phyloP scores from a whole-genome alignment of 169 alveolate species.

The Eimeria tenella region DNA sequence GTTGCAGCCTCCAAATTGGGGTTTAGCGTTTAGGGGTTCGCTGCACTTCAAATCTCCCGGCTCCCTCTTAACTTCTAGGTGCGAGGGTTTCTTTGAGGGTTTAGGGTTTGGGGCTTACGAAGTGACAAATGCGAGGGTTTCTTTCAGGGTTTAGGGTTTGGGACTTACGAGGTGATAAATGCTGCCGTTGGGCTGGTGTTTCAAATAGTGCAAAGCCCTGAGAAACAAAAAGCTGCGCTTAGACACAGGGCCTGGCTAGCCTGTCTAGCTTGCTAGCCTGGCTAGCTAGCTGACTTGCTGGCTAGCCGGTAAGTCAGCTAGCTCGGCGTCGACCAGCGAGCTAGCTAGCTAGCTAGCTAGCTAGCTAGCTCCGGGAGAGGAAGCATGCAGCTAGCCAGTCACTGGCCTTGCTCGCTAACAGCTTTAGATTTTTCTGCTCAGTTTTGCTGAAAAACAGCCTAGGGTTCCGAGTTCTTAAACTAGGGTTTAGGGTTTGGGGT shows the following conservation, averaged over 20 bases:
- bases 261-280: not conserved
- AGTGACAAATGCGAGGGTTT: constrained; percentile 83
- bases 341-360: not conserved
- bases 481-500: not conserved
- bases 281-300: not conserved
- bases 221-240: not conserved
- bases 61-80: not conserved
- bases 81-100: not conserved
- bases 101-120: constrained; percentile 80
- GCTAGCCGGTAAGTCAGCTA: not conserved
- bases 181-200: constrained; percentile 89
- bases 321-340: not conserved
- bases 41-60: no score
- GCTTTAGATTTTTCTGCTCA: not conserved
- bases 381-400: not conserved
- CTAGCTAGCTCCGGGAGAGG: not conserved
- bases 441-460: not conserved
- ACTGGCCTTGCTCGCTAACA: no score
- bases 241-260: not conserved
- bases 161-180: constrained; percentile 89
- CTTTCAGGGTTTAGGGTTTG: not conserved
- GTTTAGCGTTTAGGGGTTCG: no score
- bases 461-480: not conserved
- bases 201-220: constrained; percentile 89
- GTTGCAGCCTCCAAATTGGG: no score